Percentiles rank a stretch among this genome's conserved stretches.
phyloP scores from a whole-genome alignment of 2,329 filamentous ascomycete genomes.

The Lasiodiplodia sp. region DNA sequence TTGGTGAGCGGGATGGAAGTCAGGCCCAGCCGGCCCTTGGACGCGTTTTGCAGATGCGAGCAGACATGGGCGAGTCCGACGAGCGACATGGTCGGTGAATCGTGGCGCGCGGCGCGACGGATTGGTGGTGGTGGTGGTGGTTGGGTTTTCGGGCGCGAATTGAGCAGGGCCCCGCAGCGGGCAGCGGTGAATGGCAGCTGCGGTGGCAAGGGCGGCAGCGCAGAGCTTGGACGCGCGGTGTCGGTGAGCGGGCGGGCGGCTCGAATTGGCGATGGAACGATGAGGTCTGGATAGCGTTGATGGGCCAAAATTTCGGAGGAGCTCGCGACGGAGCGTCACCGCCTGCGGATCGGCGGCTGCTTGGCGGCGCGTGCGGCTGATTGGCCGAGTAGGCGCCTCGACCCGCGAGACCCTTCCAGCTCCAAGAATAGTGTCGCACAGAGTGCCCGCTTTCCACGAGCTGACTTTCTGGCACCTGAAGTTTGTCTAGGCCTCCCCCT shows the following conservation, averaged over 20 bases:
- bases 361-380: slow-evolving; percentile 4
- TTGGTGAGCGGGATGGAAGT: slow-evolving; percentile 84
- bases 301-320: slow-evolving; percentile 40
- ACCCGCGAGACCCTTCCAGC: slow-evolving; percentile 12
- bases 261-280: slow-evolving; percentile 11
- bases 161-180: slow-evolving; percentile 5
- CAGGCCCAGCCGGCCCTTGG: slow-evolving; percentile 80
- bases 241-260: slow-evolving; percentile 17
- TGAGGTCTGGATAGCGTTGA: slow-evolving; percentile 11
- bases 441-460: slow-evolving; percentile 18
- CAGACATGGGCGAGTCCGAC: slow-evolving; percentile 79
- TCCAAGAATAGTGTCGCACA: slow-evolving; percentile 28
- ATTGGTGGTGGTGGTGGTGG: not conserved
- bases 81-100: slow-evolving; percentile 67
- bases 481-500: not conserved
- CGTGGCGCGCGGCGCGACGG: not conserved
- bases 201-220: slow-evolving; percentile 31
- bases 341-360: slow-evolving; percentile 16
- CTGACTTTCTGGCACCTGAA: not conserved
- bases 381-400: slow-evolving; percentile 28
- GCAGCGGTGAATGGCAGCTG: slow-evolving; percentile 28
- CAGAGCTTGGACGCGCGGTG: slow-evolving; percentile 37
- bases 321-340: slow-evolving; percentile 33
- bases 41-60: slow-evolving; percentile 90
- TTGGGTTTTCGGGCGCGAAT: slow-evolving; percentile 7